A percentile compares a stretch with the other conserved stretches of the same genome.
These are phyloP conservation scores for Whalleya microplaca DNA, from an alignment of 2,329 filamentous ascomycete species.

Conservation along the genomic window DNA sequence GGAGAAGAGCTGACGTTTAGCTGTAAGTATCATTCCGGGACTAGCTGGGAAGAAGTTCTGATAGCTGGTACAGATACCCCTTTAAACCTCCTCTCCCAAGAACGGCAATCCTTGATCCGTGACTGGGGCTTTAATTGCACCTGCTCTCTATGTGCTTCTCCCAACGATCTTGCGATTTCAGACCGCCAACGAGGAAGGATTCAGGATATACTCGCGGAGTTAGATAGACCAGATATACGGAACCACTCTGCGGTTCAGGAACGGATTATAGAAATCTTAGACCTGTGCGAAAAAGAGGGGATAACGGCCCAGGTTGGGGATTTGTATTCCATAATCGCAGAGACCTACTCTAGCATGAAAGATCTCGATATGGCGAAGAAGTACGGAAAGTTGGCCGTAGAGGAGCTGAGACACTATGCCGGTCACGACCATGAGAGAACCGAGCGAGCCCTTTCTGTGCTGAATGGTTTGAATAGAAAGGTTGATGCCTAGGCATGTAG, in stretches of 20 bases:
- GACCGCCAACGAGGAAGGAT: constrained; percentile 29
- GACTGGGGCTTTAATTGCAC: constrained; percentile 37
- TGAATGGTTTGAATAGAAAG: constrained; percentile 10
- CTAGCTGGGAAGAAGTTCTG: constrained; percentile 1
- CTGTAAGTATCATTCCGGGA: constrained; percentile 31
- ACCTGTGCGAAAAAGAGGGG: constrained; percentile 26
- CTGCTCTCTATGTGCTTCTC: constrained; percentile 30
- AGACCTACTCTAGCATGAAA: constrained; percentile 26
- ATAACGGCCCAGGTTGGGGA: constrained; percentile 32
- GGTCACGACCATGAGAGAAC: constrained; percentile 31
- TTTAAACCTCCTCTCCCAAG: constrained; percentile 30
- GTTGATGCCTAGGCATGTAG: neutral
- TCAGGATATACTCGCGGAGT: constrained; percentile 25
- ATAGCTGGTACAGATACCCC: constrained; percentile 26
- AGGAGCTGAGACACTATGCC: constrained; percentile 27
- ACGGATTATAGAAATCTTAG: constrained; percentile 24
- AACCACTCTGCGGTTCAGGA: constrained; percentile 11
- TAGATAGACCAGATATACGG: constrained; percentile 21
- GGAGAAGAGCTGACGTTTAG: constrained; percentile 43
- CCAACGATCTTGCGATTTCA: constrained; percentile 19
- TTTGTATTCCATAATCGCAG: constrained; percentile 27
- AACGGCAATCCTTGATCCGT: constrained; percentile 27
- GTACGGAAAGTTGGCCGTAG: constrained; percentile 25
- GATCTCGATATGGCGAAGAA: constrained; percentile 21
- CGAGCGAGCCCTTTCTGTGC: constrained; percentile 9